Base-by-base conservation (phyloP, 306 rosid species). In the Prunus fruticosa region DNA sequence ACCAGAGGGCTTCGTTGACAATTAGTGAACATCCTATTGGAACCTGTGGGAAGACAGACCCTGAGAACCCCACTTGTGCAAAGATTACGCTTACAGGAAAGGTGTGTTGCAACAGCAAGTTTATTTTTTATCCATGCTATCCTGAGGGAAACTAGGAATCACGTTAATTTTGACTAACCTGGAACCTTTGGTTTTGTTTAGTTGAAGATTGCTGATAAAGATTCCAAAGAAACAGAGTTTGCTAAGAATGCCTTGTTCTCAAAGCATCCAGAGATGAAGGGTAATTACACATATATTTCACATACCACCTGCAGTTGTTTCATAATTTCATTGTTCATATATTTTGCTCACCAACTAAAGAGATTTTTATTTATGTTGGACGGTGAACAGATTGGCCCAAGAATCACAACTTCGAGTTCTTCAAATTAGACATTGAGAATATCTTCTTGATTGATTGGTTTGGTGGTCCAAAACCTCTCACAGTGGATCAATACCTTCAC, bases 221-320 rank as follows among this genome's bases (percentile, higher is more conserved):
- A 82, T 32, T 78, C 97, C n/a, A 74, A 83, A 72, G 97, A 90
- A 84, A 82, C 56, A 3, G 81, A 86, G 66, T 84, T 83, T 82
- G 96, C 96, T 50, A 85, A 71, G 85, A 88, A 34, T 73, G 90
- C 97, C 57, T 86, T 95, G 92, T 90, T 95, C 88, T 73, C 97
- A 53, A 95, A 92, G 88, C 98, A 95, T 85, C 51, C 84, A 18
- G 98, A 95, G 92, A 95, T 95, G 98, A 82, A 79, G 60, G 87
- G 98, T 90, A 80, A 83, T 53, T 79, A 11, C 27, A 51, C 43
- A 46, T 46, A 58, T 74, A 67, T 61, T 19, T 69, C 60, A 69
- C 54, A 15, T 43, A 58, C 64, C 68, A 53, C 38, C 47, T 69
- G 27, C 75, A 68, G 73, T 30, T 58, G 11, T 81, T 58, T 28